Conservation (phyloP, 2,329 filamentous ascomycete genomes). For the Fusarium verrucosum region DNA sequence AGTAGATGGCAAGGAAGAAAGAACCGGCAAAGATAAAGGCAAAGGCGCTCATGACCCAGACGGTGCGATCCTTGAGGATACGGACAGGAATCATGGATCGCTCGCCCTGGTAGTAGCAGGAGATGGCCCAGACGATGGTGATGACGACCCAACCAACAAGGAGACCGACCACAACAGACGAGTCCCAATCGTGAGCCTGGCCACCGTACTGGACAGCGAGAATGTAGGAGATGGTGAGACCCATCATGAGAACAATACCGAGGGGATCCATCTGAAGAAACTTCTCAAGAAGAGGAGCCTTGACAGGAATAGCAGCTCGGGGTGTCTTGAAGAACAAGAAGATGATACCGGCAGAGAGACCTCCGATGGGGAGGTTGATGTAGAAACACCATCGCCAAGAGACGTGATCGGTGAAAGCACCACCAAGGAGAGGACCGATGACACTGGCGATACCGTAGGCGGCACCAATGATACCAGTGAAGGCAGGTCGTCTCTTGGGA, state of each 20-base stretch:
- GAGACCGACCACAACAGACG: conserved; percentile 53
- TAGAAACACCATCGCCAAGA: conserved; percentile 55
- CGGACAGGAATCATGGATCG: conserved; percentile 55
- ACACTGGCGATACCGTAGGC: conserved; percentile 51
- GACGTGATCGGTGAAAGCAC: conserved; percentile 51
- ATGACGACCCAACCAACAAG: conserved; percentile 53
- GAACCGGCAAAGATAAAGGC: conserved; percentile 55
- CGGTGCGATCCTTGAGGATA: conserved; percentile 52
- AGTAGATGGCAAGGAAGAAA: conserved; percentile 58
- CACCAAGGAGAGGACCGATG: conserved; percentile 51
- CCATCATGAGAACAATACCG: conserved; percentile 57
- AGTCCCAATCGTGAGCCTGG: conserved; percentile 54
- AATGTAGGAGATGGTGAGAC: conserved; percentile 54
- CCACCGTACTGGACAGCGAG: conserved; percentile 61
- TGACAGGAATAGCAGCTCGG: conserved; percentile 49
- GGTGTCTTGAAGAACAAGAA: conserved; percentile 56
- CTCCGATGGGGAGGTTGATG: conserved; percentile 52
- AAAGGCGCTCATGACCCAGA: conserved; percentile 51
- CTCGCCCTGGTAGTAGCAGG: conserved; percentile 57
- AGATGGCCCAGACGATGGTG: conserved; percentile 47
- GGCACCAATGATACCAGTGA: conserved; percentile 52
- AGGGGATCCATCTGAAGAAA: conserved; percentile 59
- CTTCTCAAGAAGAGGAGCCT: conserved; percentile 54
- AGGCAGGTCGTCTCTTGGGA: conserved; percentile 49
- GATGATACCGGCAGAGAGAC: conserved; percentile 49